These are phyloP conservation scores for Laburnicola sp. DNA, from an alignment of 2,329 filamentous ascomycete species.

Conservation along the genomic window DNA sequence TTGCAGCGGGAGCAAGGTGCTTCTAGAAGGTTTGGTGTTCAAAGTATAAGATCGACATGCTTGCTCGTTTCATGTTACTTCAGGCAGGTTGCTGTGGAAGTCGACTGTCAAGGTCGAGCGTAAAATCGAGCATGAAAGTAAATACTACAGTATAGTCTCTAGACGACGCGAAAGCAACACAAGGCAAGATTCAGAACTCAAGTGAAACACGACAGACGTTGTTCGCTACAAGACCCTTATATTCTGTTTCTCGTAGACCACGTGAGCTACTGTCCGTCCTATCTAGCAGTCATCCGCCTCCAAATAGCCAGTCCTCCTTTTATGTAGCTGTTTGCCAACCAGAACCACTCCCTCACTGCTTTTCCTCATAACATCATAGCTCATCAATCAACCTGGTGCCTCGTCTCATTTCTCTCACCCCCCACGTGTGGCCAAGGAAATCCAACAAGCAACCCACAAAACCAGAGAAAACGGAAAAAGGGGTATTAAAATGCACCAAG, in stretches of 20 bases:
- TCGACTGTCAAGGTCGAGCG: too few relatives aligned
- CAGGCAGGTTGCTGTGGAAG: too few relatives aligned
- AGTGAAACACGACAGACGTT: too few relatives aligned
- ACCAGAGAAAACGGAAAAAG: conserved; percentile 4
- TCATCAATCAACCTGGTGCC: conserved; percentile 5
- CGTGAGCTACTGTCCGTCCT: conserved; percentile 10
- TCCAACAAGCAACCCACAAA: neutral
- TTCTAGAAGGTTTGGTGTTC: too few relatives aligned
- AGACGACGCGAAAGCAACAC: too few relatives aligned
- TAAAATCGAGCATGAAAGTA: too few relatives aligned
- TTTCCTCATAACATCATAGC: conserved; percentile 12
- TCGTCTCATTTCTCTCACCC: conserved; percentile 8
- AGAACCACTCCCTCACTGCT: neutral
- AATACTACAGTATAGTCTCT: too few relatives aligned
- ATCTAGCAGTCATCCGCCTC: conserved; percentile 8
- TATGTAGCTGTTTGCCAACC: neutral
- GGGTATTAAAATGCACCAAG: conserved; percentile 24
- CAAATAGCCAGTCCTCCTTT: conserved; percentile 1
- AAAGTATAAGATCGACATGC: too few relatives aligned
- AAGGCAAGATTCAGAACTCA: too few relatives aligned
- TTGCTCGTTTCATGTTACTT: too few relatives aligned
- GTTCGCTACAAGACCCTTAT: too few relatives aligned
- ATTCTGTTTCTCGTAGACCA: neutral
- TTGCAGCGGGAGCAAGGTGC: too few relatives aligned
- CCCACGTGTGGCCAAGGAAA: conserved; percentile 2